Evolutionary conservation across 805 yeast species (phyloP), one percentile per base, ranked within the genome.

Genomic region (Yamadazyma tumulicola): DNA sequence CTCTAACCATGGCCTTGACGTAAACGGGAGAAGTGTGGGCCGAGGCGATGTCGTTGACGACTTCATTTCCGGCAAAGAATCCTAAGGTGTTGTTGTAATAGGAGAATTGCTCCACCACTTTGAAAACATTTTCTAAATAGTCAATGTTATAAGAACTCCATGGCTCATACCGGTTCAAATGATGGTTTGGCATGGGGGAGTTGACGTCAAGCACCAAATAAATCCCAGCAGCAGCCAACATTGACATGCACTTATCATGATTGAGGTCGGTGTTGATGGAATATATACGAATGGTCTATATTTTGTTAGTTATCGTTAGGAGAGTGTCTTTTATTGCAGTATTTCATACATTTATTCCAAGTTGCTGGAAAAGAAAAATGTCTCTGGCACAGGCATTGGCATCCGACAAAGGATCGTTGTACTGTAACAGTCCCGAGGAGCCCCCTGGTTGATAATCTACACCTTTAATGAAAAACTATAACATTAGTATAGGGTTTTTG

Each of bases 401-500:
- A 49, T 86, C 81, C 2, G 95, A 81, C 27, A 91, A 66, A 0
- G 96, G 96, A 53, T 91, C 97, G 7, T 47, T 54, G 5, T 49
- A 41, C 3, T 50, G 58, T n/a, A 64, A 64, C 16, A 79, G 79
- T 0, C 80, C 89, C 0, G 95, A 80, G 0, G 95, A 81, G 0
- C 97, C 97, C 7, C 97, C 97, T 0, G 97, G 97, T 52, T 91
- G 97, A 54, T 89, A 89, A 57, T 91, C 97, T 1, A 91, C 84
- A 13, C 97, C 97, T 57, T 76, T 81, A 23, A 89, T 72, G 48
- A 71, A 80, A 52, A 91, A 89, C 78, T 79, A 33, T 36, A 29
- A 36, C 30, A 48, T 54, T 46, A 44, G 47, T 41, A 41, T 2
- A 5, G 18, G n/a, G n/a, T n/a, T n/a, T n/a, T n/a, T n/a, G n/a